Evolutionary conservation across 2,329 filamentous ascomycete genomes (phyloP).

Genomic region (Pseudocercospora fijiensis): DNA sequence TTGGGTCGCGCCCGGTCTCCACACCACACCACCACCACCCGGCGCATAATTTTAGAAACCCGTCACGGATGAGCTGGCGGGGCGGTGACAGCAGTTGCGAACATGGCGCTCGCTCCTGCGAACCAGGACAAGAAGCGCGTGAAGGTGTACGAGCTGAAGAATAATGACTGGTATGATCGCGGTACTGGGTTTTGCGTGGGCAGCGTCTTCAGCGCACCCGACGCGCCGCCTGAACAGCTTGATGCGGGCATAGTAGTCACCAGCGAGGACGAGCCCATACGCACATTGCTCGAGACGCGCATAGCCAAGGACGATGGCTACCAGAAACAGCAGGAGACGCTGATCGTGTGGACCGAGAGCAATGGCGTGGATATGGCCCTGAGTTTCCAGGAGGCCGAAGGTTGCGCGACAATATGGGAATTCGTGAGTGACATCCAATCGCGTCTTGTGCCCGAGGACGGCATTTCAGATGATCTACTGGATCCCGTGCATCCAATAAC

Average conservation of each 20-base stretch:
- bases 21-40: slow-evolving; percentile 7
- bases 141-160: slow-evolving; percentile 97
- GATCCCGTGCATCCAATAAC: slow-evolving; percentile 69
- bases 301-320: slow-evolving; percentile 94
- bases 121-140: slow-evolving; percentile 64
- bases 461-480: slow-evolving; percentile 81
- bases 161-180: slow-evolving; percentile 98
- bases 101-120: slow-evolving; percentile 40
- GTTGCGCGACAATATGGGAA: slow-evolving; percentile 91
- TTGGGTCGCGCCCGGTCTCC: slow-evolving; percentile 5
- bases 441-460: slow-evolving; percentile 72
- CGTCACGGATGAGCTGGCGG: slow-evolving; percentile 27
- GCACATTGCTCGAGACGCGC: slow-evolving; percentile 80
- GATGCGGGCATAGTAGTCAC: slow-evolving; percentile 87
- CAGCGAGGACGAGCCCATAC: slow-evolving; percentile 85
- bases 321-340: slow-evolving; percentile 97
- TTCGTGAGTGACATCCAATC: slow-evolving; percentile 86
- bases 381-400: slow-evolving; percentile 96
- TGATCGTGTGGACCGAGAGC: slow-evolving; percentile 96
- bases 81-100: slow-evolving; percentile 25
- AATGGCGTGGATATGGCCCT: slow-evolving; percentile 94
- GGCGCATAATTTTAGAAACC: slow-evolving; percentile 20
- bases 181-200: slow-evolving; percentile 95
- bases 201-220: slow-evolving; percentile 57
- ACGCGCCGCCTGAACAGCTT: slow-evolving; percentile 54